Evolutionary conservation across 371 early-diverging fungal species (phyloP).

Genomic region (Rhizopus stolonifer): DNA sequence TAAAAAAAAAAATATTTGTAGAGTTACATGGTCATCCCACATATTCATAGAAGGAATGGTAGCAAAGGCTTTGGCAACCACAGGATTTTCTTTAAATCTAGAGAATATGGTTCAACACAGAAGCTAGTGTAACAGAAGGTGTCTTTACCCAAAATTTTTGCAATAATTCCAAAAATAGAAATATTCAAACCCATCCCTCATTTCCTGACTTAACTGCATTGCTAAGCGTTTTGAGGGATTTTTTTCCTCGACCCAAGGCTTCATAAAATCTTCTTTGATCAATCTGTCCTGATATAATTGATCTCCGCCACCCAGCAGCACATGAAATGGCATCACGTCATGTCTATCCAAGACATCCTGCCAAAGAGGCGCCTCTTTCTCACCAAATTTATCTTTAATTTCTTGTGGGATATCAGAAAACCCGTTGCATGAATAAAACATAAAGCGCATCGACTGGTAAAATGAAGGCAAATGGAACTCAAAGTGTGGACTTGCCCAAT

Average conservation of each 20-base stretch:
- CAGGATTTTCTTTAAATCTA: conserved; percentile 30
- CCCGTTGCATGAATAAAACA: conserved; percentile 54
- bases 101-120: not conserved
- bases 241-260: conserved; percentile 61
- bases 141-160: conserved; percentile 55
- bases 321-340: conserved; percentile 68
- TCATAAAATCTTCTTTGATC: conserved; percentile 51
- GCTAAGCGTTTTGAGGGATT: conserved; percentile 40
- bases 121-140: too few relatives aligned
- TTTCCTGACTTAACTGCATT: conserved; percentile 41
- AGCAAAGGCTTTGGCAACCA: conserved; percentile 58
- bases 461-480: conserved; percentile 21
- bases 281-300: conserved; percentile 76
- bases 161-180: conserved; percentile 76
- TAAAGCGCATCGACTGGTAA: conserved; percentile 25
- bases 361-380: conserved; percentile 66
- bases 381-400: conserved; percentile 57
- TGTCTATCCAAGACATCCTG: conserved; percentile 73
- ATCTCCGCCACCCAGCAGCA: conserved; percentile 82
- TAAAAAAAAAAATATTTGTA: too few relatives aligned
- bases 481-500: conserved; percentile 24
- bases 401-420: conserved; percentile 57
- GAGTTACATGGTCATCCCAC: conserved; percentile 72
- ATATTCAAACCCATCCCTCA: conserved; percentile 55
- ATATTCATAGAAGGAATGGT: conserved; percentile 72